Evolutionary conservation across 306 rosid species (phyloP), one percentile per base, ranked within the genome.

Genomic region (Coriaria nepalensis): DNA sequence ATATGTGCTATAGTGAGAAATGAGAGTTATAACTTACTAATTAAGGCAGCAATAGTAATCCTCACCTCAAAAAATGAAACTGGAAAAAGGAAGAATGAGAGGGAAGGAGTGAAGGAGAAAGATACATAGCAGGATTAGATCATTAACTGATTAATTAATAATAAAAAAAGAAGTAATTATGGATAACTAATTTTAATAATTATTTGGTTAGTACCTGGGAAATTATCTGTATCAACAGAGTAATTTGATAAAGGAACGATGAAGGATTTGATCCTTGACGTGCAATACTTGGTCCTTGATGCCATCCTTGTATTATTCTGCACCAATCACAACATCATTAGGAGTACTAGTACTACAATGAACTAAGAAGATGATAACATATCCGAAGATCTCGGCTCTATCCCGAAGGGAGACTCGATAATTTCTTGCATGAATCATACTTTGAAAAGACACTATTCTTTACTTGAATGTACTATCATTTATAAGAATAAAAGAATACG

Each of bases 41-140:
- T 46, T 40, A 44, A 13, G 68, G 44, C 6, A 44, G 43, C 52
- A 50, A 46, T 67, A 44, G 43, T 51, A 50, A 46, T 67, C 61
- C 96, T 76, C 65, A 83, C 96, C 96, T 88, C 96, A 55, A 88
- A 59, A 72, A 78, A 88, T 59, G 96, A 88, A 53, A 88, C 96
- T 88, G 82, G 50, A 62, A 68, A 50, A 52, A 74, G 64, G 8
- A 50, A 40, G 52, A 4, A 43, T 8, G 47, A 43, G 33, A 37
- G 54, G 47, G 4, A 52, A 43, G 58, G 51, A 49, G 47, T 20
- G 40, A 57, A 67, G 66, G 50, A 0, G 60, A 72, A 56, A 60
- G 68, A 48, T 46, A 34, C 40, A 49, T 44, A 4, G 47, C 10
- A 13, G 37, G 55, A 4, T 40, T 4, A 8, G n/a, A 8, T 40